Base-by-base conservation (phyloP, 148 eudicot genomes). In the Vaccinium myrtillus region DNA sequence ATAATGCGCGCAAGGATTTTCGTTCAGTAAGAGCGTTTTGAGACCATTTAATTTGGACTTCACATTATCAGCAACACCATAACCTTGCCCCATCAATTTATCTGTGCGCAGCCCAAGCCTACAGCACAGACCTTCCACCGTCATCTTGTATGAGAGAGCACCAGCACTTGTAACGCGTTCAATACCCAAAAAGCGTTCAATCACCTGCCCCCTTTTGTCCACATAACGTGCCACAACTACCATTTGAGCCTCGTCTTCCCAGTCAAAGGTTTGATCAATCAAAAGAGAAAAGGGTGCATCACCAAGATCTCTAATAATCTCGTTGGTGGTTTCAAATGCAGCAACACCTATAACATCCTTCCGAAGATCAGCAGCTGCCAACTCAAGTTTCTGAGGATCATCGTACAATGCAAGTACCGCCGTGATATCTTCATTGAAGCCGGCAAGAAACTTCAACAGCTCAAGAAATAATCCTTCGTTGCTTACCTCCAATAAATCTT, bases 391-490 rank as follows among this genome's bases (percentile, higher is more conserved):
- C 19, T n/a, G 27, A 1, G 79, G 84, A n/a, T 69, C 74, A 25
- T 75, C 74, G 1, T 56, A 39, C 32, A 85, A 27, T 51, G 32
- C 73, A 4, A 61, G 69, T 61, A 73, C 80, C 1, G 2, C 58
- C 13, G 15, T 2, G 9, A 71, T 27, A 8, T 71, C 76, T 71
- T 71, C 48, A 71, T 71, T 32, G 9, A 58, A 55, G 49, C 55
- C 73, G 2, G 56, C 71, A 6, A 58, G 32, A 80, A 87, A 80
- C 6, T 80, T 51, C 63, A 83, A 25, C 10, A 74, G 75, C 16
- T 58, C 63, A 18, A 87, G 25, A 80, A 87, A 79, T 15, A 73
- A 51, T 3, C 77, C 78, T 54, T 53, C 67, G 1, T 86, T 86
- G 13, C 43, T 54, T 19, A 80, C 69, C n/a, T 61, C 69, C 0